phyloP scores from a whole-genome alignment of 2,329 filamentous ascomycete species.

The Talaromyces marneffei region DNA sequence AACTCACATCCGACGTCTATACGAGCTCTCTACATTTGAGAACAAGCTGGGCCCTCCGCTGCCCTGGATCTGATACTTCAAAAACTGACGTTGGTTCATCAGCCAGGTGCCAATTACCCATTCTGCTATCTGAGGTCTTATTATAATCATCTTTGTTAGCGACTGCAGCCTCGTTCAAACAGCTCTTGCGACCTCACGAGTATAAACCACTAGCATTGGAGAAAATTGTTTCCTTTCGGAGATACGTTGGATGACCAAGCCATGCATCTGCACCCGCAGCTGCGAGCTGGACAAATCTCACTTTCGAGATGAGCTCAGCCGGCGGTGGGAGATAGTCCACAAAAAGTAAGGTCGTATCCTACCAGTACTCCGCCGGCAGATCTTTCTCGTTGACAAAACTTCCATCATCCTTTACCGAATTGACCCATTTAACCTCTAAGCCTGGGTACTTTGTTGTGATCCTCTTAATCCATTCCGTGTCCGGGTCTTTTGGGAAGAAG shows the following conservation, averaged over 20 bases:
- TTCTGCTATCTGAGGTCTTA: background rate
- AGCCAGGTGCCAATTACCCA: background rate
- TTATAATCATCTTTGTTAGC: background rate
- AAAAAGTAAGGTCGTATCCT: background rate
- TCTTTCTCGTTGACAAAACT: background rate
- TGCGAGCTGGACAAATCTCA: conserved; percentile 1
- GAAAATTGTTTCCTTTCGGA: background rate
- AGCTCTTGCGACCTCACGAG: too few species aligned
- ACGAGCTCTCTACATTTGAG: background rate
- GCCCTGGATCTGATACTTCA: background rate
- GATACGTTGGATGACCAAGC: background rate
- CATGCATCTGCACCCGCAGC: background rate
- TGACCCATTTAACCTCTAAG: background rate
- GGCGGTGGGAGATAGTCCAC: background rate
- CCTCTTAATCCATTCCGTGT: background rate
- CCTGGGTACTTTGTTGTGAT: background rate
- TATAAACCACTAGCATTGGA: background rate
- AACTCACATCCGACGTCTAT: background rate
- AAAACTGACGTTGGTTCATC: background rate
- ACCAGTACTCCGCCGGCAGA: background rate
- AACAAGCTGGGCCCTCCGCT: background rate
- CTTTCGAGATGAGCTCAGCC: background rate
- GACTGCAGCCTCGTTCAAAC: background rate
- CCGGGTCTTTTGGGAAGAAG: background rate
- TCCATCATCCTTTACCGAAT: background rate